Conservation (phyloP, 2,329 filamentous ascomycete genomes). For the Aspergillus nomiae region DNA sequence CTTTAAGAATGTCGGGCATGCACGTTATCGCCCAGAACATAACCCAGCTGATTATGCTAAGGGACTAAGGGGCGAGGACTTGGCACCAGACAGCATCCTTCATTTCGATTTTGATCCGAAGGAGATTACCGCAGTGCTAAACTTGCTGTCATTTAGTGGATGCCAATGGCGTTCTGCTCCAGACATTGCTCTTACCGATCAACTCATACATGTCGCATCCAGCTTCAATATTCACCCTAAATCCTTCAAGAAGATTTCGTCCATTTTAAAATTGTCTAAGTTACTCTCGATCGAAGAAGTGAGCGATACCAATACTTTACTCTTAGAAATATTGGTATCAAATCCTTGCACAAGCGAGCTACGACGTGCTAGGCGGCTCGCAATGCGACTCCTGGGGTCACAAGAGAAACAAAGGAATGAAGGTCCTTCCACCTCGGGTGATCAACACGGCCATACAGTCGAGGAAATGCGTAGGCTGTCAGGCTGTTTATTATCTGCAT, state of each 20-base stretch:
- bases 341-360: not conserved
- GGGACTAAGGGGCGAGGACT: not conserved
- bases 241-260: slow-evolving; percentile 10
- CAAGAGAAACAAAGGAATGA: not conserved
- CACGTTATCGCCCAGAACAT: slow-evolving; percentile 16
- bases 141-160: slow-evolving; percentile 17
- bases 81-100: slow-evolving; percentile 13
- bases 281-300: slow-evolving; percentile 10
- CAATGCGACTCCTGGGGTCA: slow-evolving; percentile 3
- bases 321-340: slow-evolving; percentile 4
- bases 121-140: slow-evolving; percentile 25
- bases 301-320: slow-evolving; percentile 11
- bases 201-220: slow-evolving; percentile 19
- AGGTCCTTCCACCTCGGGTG: not conserved
- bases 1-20: slow-evolving; percentile 11
- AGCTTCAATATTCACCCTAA: slow-evolving; percentile 3
- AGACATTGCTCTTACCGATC: slow-evolving; percentile 25
- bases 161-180: slow-evolving; percentile 5
- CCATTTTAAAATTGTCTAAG: slow-evolving; percentile 14
- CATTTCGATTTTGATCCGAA: slow-evolving; percentile 29
- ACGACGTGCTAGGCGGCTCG: slow-evolving; percentile 7
- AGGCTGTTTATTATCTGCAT: slow-evolving; percentile 12
- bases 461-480: slow-evolving; percentile 10
- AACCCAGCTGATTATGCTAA: slow-evolving; percentile 15
- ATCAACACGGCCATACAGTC: not conserved